These are phyloP conservation scores for Murraya paniculata DNA, from an alignment of 345 rosid genomes.

Conservation along the genomic window DNA sequence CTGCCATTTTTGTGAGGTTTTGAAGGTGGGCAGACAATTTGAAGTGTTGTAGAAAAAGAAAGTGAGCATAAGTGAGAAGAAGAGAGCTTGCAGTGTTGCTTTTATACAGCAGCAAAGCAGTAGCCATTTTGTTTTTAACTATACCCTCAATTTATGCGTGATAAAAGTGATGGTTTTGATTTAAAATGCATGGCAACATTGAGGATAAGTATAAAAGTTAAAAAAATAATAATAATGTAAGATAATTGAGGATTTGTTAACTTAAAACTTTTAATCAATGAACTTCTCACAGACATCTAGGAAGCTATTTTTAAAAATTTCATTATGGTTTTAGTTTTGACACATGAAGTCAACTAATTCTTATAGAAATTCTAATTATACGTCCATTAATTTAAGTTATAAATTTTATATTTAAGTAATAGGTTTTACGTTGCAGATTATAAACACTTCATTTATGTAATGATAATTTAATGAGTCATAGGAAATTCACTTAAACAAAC, in stretches of 20 bases:
- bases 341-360: neutral
- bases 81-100: slow-evolving; percentile 4
- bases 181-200: neutral
- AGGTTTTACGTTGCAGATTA: no score
- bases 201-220: neutral
- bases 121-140: neutral
- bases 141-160: neutral
- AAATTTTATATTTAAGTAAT: no score
- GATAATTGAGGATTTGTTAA: neutral
- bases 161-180: neutral
- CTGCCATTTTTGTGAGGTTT: slow-evolving; percentile 25
- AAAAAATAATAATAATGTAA: neutral
- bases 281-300: no score
- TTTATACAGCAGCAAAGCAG: slow-evolving; percentile 8
- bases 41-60: slow-evolving; percentile 22
- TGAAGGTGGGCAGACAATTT: neutral
- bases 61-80: neutral
- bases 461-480: neutral
- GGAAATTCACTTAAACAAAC: neutral
- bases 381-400: no score
- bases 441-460: neutral
- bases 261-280: no score
- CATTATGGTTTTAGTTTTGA: no score
- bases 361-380: no score
- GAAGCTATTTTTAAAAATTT: no score